A percentile compares a stretch with the other conserved stretches of the same genome.
phyloP scores from a whole-genome alignment of 2,329 filamentous ascomycete species.

The Lecanicillium sp. region DNA sequence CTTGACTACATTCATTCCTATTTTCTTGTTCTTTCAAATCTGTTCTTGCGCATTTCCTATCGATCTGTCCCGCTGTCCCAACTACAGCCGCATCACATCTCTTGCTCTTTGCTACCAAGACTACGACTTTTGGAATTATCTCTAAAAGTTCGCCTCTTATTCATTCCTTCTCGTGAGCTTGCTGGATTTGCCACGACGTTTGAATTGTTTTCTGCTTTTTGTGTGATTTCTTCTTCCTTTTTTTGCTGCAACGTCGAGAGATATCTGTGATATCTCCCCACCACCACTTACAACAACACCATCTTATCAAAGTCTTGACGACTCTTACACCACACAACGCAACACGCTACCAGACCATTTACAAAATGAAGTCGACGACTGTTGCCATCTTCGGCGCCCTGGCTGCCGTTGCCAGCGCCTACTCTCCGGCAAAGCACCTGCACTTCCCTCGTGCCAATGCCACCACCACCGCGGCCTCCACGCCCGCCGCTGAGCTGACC shows the following conservation, averaged over 20 bases:
- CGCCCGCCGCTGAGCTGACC: slow-evolving; percentile 17
- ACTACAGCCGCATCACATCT: slow-evolving; percentile 7
- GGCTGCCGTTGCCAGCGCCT: slow-evolving; percentile 36
- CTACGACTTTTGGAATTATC: neutral
- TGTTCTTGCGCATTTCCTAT: neutral
- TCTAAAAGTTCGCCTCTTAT: slow-evolving; percentile 3
- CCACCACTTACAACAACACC: slow-evolving; percentile 12
- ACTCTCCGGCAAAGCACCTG: slow-evolving; percentile 12
- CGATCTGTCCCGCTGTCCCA: slow-evolving; percentile 8
- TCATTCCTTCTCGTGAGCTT: slow-evolving; percentile 9
- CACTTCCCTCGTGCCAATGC: slow-evolving; percentile 12
- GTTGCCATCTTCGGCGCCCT: slow-evolving; percentile 35
- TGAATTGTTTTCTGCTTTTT: neutral
- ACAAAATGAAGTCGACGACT: slow-evolving; percentile 40
- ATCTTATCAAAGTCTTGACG: slow-evolving; percentile 6
- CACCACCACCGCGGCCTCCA: slow-evolving; percentile 9
- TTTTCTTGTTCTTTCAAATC: neutral
- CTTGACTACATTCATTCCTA: neutral
- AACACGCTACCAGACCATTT: slow-evolving; percentile 13
- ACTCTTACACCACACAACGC: slow-evolving; percentile 3
- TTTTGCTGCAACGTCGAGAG: no score
- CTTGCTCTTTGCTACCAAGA: slow-evolving; percentile 6
- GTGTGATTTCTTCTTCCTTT: neutral
- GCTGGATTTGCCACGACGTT: slow-evolving; percentile 10
- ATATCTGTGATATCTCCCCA: no score